These are phyloP conservation scores for Mollisiaceae sp. DNA, from an alignment of 2,329 filamentous ascomycete species.

Conservation along the genomic window DNA sequence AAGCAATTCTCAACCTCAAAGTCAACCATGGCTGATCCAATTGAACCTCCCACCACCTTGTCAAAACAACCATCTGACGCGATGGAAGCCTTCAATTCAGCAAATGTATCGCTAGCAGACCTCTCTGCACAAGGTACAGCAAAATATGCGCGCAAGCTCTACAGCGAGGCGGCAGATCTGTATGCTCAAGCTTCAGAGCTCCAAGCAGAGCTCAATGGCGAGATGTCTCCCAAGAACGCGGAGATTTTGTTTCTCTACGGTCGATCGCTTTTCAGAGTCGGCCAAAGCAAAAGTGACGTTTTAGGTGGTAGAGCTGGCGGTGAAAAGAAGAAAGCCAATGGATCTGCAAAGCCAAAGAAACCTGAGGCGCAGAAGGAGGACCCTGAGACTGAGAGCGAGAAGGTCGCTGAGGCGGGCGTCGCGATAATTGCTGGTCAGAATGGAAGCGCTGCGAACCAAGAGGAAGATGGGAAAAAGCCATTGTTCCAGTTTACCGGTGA, in stretches of 20 bases:
- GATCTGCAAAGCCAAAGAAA: conserved; percentile 47
- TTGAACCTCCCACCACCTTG: conserved; percentile 35
- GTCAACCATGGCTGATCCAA: conserved; percentile 38
- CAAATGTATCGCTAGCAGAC: conserved; percentile 72
- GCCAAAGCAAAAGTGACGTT: conserved; percentile 92
- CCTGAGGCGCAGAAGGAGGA: conserved; percentile 44
- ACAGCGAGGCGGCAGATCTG: conserved; percentile 81
- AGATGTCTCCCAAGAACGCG: conserved; percentile 87
- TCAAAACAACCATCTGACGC: conserved; percentile 33
- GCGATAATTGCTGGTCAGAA: conserved; percentile 45
- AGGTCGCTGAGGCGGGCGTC: conserved; percentile 53
- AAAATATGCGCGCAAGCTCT: conserved; percentile 89
- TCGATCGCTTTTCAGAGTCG: conserved; percentile 90
- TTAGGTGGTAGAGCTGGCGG: conserved; percentile 78
- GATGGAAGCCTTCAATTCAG: conserved; percentile 39
- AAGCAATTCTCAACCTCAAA: neutral
- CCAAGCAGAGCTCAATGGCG: conserved; percentile 89
- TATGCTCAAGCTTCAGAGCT: conserved; percentile 89
- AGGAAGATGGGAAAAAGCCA: conserved; percentile 65
- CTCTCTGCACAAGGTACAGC: conserved; percentile 79
- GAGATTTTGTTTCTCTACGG: conserved; percentile 95
- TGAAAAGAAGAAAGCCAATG: conserved; percentile 55
- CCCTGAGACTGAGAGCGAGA: conserved; percentile 44
- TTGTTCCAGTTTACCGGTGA: conserved; percentile 94
- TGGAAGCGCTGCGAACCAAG: conserved; percentile 41